Evolutionary conservation across 2,329 filamentous ascomycete genomes (phyloP), one percentile per base, ranked within the genome.

Genomic region (Diaporthe humulicola): DNA sequence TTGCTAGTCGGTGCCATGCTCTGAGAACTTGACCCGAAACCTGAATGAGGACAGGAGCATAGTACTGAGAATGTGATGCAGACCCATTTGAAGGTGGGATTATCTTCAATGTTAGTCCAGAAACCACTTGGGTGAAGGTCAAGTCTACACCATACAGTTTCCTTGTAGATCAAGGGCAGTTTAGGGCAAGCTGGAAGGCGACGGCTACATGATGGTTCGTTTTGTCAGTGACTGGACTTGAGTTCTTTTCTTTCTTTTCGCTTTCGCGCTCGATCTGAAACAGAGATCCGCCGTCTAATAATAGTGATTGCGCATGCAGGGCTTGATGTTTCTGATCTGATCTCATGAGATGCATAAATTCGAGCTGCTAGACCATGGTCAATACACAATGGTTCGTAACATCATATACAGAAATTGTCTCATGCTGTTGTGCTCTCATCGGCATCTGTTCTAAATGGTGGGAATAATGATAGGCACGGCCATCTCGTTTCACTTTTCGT

Each of bases 1-100:
- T 74, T 86, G 42, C 77, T 83, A 14, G 86, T 81, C 61, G 85
- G 81, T 71, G 85, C 82, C 77, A 79, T 88, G 74, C 74, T 88
- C 71, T 89, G 84, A 84, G 66, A 9, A 25, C 5, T 10, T 30
- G 8, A 22, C 8, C 10, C n/a, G n/a, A 33, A 10, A 4, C 28
- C 25, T 54, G 19, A 60, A 14, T 2, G 52, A 19, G n/a, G 33
- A 9, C 8, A 25, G 40, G 4, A 48, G n/a, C 28, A 10, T 30
- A 17, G 56, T 15, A 33, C n/a, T 42, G 33, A 38, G n/a, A n/a
- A 17, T 33, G n/a, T 19, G n/a, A n/a, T n/a, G n/a, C n/a, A n/a
- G n/a, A n/a, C 3, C 42, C 19, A 17, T 22, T 36, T 7, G 25
- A 61, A 40, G 36, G 25, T 12, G 17, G 5, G n/a, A 1, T 17